These are phyloP conservation scores for Globisporangium paroecandrum DNA, from an alignment of 352 stramenopile genomes.

Conservation along the genomic window DNA sequence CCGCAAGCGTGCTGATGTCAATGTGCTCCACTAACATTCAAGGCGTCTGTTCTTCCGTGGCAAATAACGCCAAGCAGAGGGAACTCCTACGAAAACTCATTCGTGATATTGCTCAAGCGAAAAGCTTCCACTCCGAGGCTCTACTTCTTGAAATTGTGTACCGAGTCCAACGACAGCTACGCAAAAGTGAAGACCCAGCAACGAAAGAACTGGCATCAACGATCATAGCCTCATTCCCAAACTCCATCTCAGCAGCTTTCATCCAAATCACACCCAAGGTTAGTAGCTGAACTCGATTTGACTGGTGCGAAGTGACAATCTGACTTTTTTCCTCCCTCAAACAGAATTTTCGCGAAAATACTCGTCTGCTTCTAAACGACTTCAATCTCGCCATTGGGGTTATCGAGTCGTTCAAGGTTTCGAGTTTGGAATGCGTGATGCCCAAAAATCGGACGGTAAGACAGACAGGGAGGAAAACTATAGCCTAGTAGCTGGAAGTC, in stretches of 20 bases:
- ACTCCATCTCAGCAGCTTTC: conserved; percentile 17
- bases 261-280: conserved; percentile 29
- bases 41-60: conserved; percentile 15
- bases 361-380: conserved; percentile 26
- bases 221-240: conserved; percentile 19
- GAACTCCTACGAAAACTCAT: conserved; percentile 15
- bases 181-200: conserved; percentile 16
- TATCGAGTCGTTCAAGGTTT: conserved; percentile 22
- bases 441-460: conserved; percentile 8
- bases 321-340: not conserved
- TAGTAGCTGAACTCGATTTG: not conserved
- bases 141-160: conserved; percentile 34
- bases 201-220: not conserved
- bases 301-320: not conserved
- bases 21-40: conserved; percentile 35
- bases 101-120: conserved; percentile 24
- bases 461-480: not conserved
- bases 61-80: not conserved
- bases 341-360: conserved; percentile 32
- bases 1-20: conserved; percentile 27
- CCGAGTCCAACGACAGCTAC: conserved; percentile 23
- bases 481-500: not conserved
- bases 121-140: conserved; percentile 35
- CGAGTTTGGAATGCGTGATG: conserved; percentile 8
- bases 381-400: conserved; percentile 30